phyloP scores from a whole-genome alignment of 179 eudicot species.

The Silene coronaria region DNA sequence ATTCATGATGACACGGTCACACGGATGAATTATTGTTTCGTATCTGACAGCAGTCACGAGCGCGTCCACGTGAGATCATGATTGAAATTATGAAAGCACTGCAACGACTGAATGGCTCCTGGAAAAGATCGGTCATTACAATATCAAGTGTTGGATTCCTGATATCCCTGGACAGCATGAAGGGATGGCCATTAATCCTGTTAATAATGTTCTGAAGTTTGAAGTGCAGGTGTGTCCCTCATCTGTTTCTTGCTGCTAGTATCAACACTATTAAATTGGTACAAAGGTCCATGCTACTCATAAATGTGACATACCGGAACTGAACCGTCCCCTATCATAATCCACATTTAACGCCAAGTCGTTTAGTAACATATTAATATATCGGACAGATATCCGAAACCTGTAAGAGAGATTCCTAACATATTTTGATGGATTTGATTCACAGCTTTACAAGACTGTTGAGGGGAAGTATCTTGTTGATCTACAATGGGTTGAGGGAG shows the following conservation, averaged over 20 bases:
- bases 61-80: slow-evolving; percentile 88
- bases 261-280: too few species aligned
- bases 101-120: slow-evolving; percentile 68
- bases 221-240: slow-evolving; percentile 66
- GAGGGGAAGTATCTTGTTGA: slow-evolving; percentile 82
- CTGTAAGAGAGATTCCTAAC: too few species aligned
- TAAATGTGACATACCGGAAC: too few species aligned
- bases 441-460: slow-evolving; percentile 41
- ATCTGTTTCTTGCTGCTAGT: neutral
- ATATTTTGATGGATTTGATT: too few species aligned
- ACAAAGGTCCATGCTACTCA: too few species aligned
- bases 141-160: slow-evolving; percentile 86
- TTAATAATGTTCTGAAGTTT: slow-evolving; percentile 62
- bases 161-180: slow-evolving; percentile 49
- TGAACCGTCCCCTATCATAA: too few species aligned
- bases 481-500: slow-evolving; percentile 73
- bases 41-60: slow-evolving; percentile 65
- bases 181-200: slow-evolving; percentile 49
- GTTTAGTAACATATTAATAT: too few species aligned
- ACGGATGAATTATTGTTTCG: neutral
- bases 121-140: slow-evolving; percentile 95
- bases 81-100: slow-evolving; percentile 84
- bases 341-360: too few species aligned
- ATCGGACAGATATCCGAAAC: too few species aligned
- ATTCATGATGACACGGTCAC: neutral